Base-by-base conservation (phyloP, 108 stramenopile genomes). In the Bacterosira constricta region DNA sequence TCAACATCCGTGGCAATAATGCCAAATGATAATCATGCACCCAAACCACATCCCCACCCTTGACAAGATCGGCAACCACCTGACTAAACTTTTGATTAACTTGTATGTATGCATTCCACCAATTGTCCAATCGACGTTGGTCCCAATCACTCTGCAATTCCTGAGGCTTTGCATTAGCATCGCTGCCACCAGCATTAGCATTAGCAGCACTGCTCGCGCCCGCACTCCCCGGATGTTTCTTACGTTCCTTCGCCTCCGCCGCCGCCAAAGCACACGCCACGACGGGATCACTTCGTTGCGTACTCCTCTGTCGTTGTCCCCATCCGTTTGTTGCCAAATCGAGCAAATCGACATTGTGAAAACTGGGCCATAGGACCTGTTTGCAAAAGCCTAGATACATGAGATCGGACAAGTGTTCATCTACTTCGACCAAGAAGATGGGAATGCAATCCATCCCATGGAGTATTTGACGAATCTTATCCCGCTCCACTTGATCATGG, bases 11-110 rank as follows among this genome's bases (percentile, higher is more conserved):
- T 9, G 99, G 98, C 53, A 99, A 63, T 15, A 99, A 78, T 56
- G 95, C 90, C 38, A 99, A 85, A 68, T 98, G 98, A 83, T 98
- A 99, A 88, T 99, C 98, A 64, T 99, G 99, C 27, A 99, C 94
- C 99, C 99, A 99, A 23, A 97, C 79, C 23, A 93, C 83, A 66
- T 96, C 96, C 44, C 65, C 71, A 9, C 83, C 80, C 13, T 77
- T 69, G 26, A 92, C 66, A 30, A 93, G 67, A 15, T 70, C 39
- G 13, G 78, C 60, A 36, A 98, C 76, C 34, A 86, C 88, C 29
- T 88, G 68, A 35, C 84, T 81, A 74, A 99, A 98, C 23, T 70
- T 85, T 56, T 70, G 63, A 76, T 98, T 99, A 41, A 98, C 94
- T 8, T 73, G 55, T 47, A 77, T 67, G 72, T 93, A 99, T n/a